These are phyloP conservation scores for Selaginella tamariscina DNA, from an alignment of 75 land plant genomes.

Conservation along the genomic window DNA sequence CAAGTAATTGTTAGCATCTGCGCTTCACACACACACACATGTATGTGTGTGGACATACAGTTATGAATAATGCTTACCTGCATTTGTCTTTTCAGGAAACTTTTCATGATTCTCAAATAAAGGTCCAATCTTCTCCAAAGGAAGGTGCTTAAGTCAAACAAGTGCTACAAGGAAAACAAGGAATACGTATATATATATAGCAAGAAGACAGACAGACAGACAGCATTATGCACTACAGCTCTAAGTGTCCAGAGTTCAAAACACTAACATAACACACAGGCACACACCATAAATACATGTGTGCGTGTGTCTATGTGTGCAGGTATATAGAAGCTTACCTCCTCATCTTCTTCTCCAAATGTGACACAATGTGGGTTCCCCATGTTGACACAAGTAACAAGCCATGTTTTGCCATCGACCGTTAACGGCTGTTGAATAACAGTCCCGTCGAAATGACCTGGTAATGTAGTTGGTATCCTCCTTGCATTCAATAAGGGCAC, in stretches of 20 bases:
- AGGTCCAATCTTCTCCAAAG: conserved; percentile 77
- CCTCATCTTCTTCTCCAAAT: conserved; percentile 43
- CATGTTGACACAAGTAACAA: conserved; percentile 98
- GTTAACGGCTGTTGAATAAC: conserved; percentile 53
- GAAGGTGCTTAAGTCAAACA: conserved; percentile 52
- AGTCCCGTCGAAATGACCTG: conserved; percentile 40
- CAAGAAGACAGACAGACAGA: too few relatives aligned
- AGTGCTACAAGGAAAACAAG: conserved; percentile 25
- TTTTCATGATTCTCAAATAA: conserved; percentile 77
- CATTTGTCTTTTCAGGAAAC: conserved; percentile 88
- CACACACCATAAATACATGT: too few relatives aligned
- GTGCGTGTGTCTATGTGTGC: too few relatives aligned
- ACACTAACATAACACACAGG: too few relatives aligned
- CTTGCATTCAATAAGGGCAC: conserved; percentile 58
- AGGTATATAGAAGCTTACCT: conserved; percentile 26
- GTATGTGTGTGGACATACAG: too few relatives aligned
- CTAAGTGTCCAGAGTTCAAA: too few relatives aligned
- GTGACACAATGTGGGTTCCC: conserved; percentile 96
- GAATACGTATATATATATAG: too few relatives aligned
- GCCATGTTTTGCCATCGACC: conserved; percentile 63
- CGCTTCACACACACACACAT: too few relatives aligned
- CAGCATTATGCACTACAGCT: too few relatives aligned
- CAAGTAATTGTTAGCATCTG: background rate
- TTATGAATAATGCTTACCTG: conserved; percentile 41
- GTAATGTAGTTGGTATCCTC: conserved; percentile 64